phyloP scores from a whole-genome alignment of 2,329 filamentous ascomycete genomes.

The Chaetomium sp. region DNA sequence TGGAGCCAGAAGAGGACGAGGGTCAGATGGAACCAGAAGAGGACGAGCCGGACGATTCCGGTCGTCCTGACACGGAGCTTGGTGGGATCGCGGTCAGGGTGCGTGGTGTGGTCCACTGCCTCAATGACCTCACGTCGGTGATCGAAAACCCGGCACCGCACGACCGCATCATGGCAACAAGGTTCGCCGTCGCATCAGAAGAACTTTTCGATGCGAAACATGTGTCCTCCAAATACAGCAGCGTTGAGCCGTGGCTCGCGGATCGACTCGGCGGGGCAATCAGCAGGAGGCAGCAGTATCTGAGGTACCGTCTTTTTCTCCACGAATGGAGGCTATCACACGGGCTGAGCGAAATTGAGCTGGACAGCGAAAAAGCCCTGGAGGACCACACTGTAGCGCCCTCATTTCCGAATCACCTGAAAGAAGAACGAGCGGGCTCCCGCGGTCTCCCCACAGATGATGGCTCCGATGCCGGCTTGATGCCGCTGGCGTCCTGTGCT shows the following conservation, averaged over 20 bases:
- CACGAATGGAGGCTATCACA: slow-evolving; percentile 10
- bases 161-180: not conserved
- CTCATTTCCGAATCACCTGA: not conserved
- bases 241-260: not conserved
- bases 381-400: not conserved
- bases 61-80: not conserved
- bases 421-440: slow-evolving; percentile 11
- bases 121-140: slow-evolving; percentile 8
- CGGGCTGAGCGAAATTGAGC: not conserved
- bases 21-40: not conserved
- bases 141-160: slow-evolving; percentile 16
- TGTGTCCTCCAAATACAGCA: slow-evolving; percentile 10
- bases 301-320: slow-evolving; percentile 5
- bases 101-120: slow-evolving; percentile 27
- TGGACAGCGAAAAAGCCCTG: not conserved
- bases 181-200: not conserved
- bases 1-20: not conserved
- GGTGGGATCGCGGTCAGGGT: slow-evolving; percentile 11
- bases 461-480: slow-evolving; percentile 31
- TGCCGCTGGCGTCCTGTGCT: slow-evolving; percentile 39
- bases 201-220: slow-evolving; percentile 6
- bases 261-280: slow-evolving; percentile 14
- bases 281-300: slow-evolving; percentile 10
- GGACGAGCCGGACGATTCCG: not conserved
- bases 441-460: slow-evolving; percentile 28